phyloP scores from a whole-genome alignment of 2,329 filamentous ascomycete species.

The Botrytis squamosa region DNA sequence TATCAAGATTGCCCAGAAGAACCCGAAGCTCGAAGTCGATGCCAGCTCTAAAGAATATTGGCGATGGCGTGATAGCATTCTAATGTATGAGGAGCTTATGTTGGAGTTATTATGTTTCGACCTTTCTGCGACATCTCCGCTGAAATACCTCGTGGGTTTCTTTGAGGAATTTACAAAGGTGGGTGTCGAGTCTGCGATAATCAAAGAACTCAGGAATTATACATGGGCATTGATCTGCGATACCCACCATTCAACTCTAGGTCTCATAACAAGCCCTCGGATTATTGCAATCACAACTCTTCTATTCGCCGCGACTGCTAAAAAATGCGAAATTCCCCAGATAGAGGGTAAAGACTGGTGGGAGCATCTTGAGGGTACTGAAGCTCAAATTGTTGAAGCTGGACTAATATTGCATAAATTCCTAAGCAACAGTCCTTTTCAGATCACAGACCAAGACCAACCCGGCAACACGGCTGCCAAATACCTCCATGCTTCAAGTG shows the following conservation, averaged over 20 bases:
- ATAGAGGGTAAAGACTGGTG: slow-evolving; percentile 81
- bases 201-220: slow-evolving; percentile 73
- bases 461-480: slow-evolving; percentile 15
- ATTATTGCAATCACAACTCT: slow-evolving; percentile 83
- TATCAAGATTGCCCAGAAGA: slow-evolving; percentile 92
- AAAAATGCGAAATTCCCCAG: slow-evolving; percentile 69
- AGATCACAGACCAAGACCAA: slow-evolving; percentile 11
- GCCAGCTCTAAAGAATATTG: slow-evolving; percentile 98
- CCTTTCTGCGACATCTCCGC: slow-evolving; percentile 84
- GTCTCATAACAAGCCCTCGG: slow-evolving; percentile 73
- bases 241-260: slow-evolving; percentile 78
- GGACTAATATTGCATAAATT: slow-evolving; percentile 72
- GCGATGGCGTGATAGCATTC: slow-evolving; percentile 93
- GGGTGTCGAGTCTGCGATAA: slow-evolving; percentile 52
- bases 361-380: slow-evolving; percentile 70
- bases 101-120: slow-evolving; percentile 93
- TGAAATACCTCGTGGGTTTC: slow-evolving; percentile 79
- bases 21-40: slow-evolving; percentile 83
- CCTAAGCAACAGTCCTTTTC: slow-evolving; percentile 61
- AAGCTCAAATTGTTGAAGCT: slow-evolving; percentile 68
- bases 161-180: slow-evolving; percentile 70
- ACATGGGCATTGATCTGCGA: slow-evolving; percentile 96
- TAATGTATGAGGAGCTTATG: slow-evolving; percentile 89
- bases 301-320: slow-evolving; percentile 80
- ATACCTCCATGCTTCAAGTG: slow-evolving; percentile 20